Conservation (phyloP, 2,329 filamentous ascomycete genomes). For the Venturia asperata region DNA sequence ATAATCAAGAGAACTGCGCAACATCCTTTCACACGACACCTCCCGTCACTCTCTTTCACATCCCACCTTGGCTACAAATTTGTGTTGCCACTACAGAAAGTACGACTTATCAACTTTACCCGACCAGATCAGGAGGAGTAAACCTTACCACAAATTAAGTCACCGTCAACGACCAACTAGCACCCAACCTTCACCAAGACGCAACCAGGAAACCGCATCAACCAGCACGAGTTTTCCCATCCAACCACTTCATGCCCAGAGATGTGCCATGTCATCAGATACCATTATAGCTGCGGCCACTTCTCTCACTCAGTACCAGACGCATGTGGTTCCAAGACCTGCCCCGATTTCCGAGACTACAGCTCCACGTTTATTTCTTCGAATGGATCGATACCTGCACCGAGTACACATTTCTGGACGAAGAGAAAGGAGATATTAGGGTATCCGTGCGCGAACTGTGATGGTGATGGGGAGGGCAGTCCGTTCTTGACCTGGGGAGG, state of each 20-base stretch:
- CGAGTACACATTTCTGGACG: neutral
- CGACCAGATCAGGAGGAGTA: neutral
- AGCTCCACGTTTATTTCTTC: neutral
- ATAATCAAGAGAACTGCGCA: neutral
- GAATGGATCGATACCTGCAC: neutral
- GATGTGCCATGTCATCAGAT: neutral
- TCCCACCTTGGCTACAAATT: neutral
- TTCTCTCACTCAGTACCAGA: neutral
- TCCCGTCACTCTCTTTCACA: neutral
- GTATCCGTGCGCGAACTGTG: neutral
- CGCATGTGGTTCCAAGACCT: neutral
- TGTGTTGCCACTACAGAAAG: neutral
- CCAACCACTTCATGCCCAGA: neutral
- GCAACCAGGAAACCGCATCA: neutral
- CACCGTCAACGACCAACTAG: neutral
- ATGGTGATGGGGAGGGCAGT: neutral
- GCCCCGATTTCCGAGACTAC: neutral
- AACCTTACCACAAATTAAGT: no score
- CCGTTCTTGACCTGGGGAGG: slow-evolving; percentile 4
- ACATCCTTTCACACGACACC: neutral
- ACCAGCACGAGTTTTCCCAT: neutral
- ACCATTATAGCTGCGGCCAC: slow-evolving; percentile 6
- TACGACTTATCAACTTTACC: neutral
- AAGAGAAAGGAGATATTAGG: neutral
- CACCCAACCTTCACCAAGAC: neutral